phyloP scores from a whole-genome alignment of 495 filamentous ascomycete species.

The Lasiosphaeriaceae sp. region DNA sequence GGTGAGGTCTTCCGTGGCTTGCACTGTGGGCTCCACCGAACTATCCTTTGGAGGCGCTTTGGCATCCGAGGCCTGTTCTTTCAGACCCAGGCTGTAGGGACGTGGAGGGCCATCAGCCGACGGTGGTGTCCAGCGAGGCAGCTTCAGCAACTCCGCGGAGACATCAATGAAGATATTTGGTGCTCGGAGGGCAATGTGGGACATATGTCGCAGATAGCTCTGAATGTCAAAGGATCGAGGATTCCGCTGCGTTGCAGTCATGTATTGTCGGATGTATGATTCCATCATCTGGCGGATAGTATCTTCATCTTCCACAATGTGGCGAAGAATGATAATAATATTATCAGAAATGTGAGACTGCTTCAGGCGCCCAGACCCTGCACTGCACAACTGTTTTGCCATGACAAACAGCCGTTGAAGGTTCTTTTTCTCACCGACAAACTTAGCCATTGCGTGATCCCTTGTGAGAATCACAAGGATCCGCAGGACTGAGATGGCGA shows the following conservation, averaged over 20 bases:
- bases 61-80: conserved; percentile 28
- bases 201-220: conserved; percentile 69
- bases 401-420: conserved; percentile 89
- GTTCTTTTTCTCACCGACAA: conserved; percentile 80
- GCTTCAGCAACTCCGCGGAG: conserved; percentile 78
- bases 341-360: conserved; percentile 51
- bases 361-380: conserved; percentile 69
- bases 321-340: conserved; percentile 84
- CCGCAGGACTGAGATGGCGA: conserved; percentile 79
- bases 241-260: conserved; percentile 55
- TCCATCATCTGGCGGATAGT: conserved; percentile 90
- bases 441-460: conserved; percentile 64
- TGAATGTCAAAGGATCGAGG: conserved; percentile 63
- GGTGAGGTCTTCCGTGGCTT: conserved; percentile 52
- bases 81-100: conserved; percentile 30
- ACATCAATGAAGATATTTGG: conserved; percentile 88
- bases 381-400: conserved; percentile 82
- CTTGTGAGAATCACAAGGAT: conserved; percentile 90
- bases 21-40: conserved; percentile 39
- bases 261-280: conserved; percentile 75
- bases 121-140: conserved; percentile 54
- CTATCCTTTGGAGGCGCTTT: conserved; percentile 34
- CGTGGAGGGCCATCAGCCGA: conserved; percentile 48
- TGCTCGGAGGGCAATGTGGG: conserved; percentile 76
- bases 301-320: conserved; percentile 91